Percentiles rank a stretch among this genome's conserved stretches.
These are phyloP conservation scores for Stephania cephalantha DNA, from an alignment of 164 flowering plant species.

Conservation along the genomic window DNA sequence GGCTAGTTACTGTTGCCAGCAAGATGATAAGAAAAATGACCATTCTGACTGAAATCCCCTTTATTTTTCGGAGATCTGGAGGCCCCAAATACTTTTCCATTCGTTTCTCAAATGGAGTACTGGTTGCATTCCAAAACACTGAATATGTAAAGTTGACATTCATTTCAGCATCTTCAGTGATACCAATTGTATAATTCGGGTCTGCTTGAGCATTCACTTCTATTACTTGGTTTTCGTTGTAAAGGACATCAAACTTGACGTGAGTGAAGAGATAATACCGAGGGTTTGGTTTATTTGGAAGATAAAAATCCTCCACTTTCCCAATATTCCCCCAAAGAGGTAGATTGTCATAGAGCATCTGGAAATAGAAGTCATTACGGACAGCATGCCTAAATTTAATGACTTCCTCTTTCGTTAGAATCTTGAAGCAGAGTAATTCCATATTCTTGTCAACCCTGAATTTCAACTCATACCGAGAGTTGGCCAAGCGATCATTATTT, in stretches of 20 bases:
- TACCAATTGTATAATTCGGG: constrained; percentile 57
- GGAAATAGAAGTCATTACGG: constrained; percentile 60
- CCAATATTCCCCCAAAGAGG: constrained; percentile 87
- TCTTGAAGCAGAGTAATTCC: constrained; percentile 44
- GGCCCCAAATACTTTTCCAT: constrained; percentile 53
- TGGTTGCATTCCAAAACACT: constrained; percentile 54
- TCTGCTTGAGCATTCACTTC: constrained; percentile 57
- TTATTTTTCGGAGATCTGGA: constrained; percentile 39
- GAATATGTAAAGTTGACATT: constrained; percentile 62
- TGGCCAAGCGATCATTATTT: constrained; percentile 65
- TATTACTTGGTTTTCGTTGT: constrained; percentile 53
- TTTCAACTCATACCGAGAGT: constrained; percentile 41
- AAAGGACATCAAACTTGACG: constrained; percentile 55
- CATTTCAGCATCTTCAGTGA: constrained; percentile 47
- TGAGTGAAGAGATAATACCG: constrained; percentile 62
- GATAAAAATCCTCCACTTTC: constrained; percentile 43
- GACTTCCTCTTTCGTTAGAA: constrained; percentile 37
- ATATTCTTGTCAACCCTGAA: constrained; percentile 42
- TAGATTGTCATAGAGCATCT: constrained; percentile 82
- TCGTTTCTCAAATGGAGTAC: constrained; percentile 37
- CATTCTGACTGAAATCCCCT: constrained; percentile 69
- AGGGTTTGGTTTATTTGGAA: constrained; percentile 16
- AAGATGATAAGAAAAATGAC: constrained; percentile 47
- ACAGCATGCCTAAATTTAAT: constrained; percentile 56
- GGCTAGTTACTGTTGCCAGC: constrained; percentile 43